These are phyloP conservation scores for Aureobasidium subglaciale DNA, from an alignment of 2,329 filamentous ascomycete species.

Conservation along the genomic window DNA sequence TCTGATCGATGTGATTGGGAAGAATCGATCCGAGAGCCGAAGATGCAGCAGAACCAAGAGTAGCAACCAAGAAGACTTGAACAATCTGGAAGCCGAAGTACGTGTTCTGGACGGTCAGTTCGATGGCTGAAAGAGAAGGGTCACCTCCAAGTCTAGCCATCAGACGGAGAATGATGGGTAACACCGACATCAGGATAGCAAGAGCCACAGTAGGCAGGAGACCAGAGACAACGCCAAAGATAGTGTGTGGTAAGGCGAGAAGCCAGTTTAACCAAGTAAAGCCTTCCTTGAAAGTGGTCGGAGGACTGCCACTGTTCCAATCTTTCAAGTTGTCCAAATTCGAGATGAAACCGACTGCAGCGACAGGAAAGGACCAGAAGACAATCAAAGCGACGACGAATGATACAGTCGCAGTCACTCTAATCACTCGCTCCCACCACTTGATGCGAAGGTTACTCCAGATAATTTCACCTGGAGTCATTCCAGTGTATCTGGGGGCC, in stretches of 20 bases:
- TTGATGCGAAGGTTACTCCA: slow-evolving; percentile 79
- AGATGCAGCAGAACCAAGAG: slow-evolving; percentile 72
- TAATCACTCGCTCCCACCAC: slow-evolving; percentile 57
- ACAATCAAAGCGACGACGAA: slow-evolving; percentile 73
- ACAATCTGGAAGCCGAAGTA: slow-evolving; percentile 90
- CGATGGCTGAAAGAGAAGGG: slow-evolving; percentile 70
- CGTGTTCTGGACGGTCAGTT: slow-evolving; percentile 82
- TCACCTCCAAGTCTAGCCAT: slow-evolving; percentile 75
- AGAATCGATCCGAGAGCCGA: slow-evolving; percentile 58
- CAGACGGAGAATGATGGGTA: slow-evolving; percentile 74
- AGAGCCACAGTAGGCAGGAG: slow-evolving; percentile 74
- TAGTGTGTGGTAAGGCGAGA: slow-evolving; percentile 57
- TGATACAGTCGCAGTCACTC: slow-evolving; percentile 60
- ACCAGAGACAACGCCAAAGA: slow-evolving; percentile 77
- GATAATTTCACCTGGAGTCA: slow-evolving; percentile 75
- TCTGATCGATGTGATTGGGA: slow-evolving; percentile 48
- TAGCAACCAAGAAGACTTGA: slow-evolving; percentile 85
- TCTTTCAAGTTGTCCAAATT: slow-evolving; percentile 63
- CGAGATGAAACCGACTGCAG: slow-evolving; percentile 75
- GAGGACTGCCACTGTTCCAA: background rate
- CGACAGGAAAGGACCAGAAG: slow-evolving; percentile 75
- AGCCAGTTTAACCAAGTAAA: slow-evolving; percentile 63
- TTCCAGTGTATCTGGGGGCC: slow-evolving; percentile 75
- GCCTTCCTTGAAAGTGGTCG: slow-evolving; percentile 8
- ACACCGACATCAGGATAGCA: slow-evolving; percentile 75